Percentiles rank a stretch among this genome's conserved stretches.
phyloP scores from a whole-genome alignment of 2,329 filamentous ascomycete genomes.

The Beauveria sp. region DNA sequence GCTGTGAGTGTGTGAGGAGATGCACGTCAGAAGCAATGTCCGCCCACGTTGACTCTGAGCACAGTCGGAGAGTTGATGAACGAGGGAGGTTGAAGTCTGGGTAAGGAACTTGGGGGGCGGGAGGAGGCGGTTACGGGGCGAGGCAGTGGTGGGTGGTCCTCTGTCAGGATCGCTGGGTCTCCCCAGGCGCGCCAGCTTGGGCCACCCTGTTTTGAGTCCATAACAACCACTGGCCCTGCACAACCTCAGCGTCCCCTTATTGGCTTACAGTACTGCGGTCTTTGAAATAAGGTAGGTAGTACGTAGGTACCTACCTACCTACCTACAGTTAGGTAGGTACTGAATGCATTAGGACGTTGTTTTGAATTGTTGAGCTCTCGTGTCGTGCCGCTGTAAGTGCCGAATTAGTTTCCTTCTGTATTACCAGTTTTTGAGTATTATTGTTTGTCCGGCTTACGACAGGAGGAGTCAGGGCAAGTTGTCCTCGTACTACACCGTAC shows the following conservation, averaged over 20 bases:
- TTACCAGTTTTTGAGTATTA: no score
- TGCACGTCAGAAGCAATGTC: neutral
- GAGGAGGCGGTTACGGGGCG: conserved; percentile 7
- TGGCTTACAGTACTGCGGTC: neutral
- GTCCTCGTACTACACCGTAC: no score
- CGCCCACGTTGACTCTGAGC: neutral
- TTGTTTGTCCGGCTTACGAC: no score
- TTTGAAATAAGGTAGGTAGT: no score
- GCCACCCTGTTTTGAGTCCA: neutral
- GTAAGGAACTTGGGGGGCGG: conserved; percentile 5
- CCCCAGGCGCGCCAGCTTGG: conserved; percentile 3
- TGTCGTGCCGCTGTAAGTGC: neutral
- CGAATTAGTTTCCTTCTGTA: no score
- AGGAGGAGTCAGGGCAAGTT: no score
- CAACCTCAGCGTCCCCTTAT: neutral
- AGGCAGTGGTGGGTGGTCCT: neutral
- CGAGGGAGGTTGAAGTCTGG: conserved; percentile 10
- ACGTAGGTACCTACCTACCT: no score
- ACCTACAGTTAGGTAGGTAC: no score
- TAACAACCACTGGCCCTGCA: neutral
- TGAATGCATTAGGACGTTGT: neutral
- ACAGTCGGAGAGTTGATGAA: neutral
- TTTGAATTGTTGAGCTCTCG: neutral
- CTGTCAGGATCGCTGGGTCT: conserved; percentile 1
- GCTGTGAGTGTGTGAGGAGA: neutral